Conservation (phyloP, 2,329 filamentous ascomycete genomes). For the Dryadomyces quercivorus region DNA sequence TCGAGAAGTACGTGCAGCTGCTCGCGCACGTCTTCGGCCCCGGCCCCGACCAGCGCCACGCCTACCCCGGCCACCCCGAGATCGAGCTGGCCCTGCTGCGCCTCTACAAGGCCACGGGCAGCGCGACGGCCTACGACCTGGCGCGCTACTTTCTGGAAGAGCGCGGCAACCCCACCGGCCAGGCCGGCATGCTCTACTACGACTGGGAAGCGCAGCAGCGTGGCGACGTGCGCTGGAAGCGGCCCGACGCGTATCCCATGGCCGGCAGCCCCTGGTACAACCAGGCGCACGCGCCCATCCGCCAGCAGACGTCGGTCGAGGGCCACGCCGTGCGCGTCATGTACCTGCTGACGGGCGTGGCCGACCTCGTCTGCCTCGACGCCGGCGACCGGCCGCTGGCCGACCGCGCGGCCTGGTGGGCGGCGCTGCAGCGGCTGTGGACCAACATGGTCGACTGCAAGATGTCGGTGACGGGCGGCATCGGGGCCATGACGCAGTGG, state of each 20-base stretch:
- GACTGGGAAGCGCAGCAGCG: conserved; percentile 37
- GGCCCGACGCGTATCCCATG: conserved; percentile 34
- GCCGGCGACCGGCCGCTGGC: conserved; percentile 12
- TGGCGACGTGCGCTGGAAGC: conserved; percentile 33
- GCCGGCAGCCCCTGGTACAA: conserved; percentile 33
- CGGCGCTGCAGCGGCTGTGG: conserved; percentile 38
- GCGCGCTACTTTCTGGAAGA: conserved; percentile 46
- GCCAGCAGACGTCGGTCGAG: conserved; percentile 40
- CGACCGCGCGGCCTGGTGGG: conserved; percentile 18
- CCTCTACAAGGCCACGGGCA: conserved; percentile 23
- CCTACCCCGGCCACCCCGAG: conserved; percentile 47
- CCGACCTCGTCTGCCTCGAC: conserved; percentile 37
- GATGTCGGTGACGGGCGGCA: conserved; percentile 50
- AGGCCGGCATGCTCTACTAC: conserved; percentile 39
- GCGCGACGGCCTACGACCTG: conserved; percentile 27
- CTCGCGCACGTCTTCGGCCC: conserved; percentile 40
- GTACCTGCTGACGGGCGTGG: conserved; percentile 46
- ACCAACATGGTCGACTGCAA: conserved; percentile 47
- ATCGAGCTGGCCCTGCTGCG: conserved; percentile 36
- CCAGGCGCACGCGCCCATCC: conserved; percentile 42
- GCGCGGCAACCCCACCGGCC: conserved; percentile 38
- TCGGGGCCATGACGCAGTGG: conserved; percentile 45
- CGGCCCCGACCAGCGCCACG: conserved; percentile 33
- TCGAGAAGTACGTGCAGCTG: conserved; percentile 41
- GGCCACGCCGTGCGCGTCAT: conserved; percentile 48